A percentile compares a stretch with the other conserved stretches of the same genome.
phyloP scores from a whole-genome alignment of 306 rosid genomes.

The Inga oerstediana region DNA sequence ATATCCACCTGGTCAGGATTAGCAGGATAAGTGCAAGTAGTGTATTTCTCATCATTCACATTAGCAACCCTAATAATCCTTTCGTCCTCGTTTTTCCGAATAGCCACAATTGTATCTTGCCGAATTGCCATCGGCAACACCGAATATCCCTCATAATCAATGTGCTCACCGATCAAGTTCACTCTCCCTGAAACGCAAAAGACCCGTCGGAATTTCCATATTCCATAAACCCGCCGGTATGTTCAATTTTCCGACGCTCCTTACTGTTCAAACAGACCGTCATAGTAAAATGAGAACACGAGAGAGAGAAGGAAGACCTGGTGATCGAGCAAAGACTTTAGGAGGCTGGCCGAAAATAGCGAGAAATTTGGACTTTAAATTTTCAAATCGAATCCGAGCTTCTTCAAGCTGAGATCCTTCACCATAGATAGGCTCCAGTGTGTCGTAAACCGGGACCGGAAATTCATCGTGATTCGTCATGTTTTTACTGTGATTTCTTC shows the following conservation, averaged over 20 bases:
- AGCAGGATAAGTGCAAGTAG: slow-evolving; percentile 65
- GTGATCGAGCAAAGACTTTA: slow-evolving; percentile 62
- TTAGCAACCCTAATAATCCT: slow-evolving; percentile 63
- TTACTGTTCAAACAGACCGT: slow-evolving; percentile 3
- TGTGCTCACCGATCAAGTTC: slow-evolving; percentile 85
- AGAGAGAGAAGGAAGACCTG: slow-evolving; percentile 46
- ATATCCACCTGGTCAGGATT: slow-evolving; percentile 68
- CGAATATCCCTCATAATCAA: slow-evolving; percentile 81
- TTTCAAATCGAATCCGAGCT: slow-evolving; percentile 55
- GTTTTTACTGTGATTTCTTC: not conserved
- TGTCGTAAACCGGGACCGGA: slow-evolving; percentile 54
- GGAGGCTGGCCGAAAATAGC: slow-evolving; percentile 55
- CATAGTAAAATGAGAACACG: not conserved
- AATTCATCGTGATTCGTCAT: slow-evolving; percentile 67
- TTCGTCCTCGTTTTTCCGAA: slow-evolving; percentile 46
- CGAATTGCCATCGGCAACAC: slow-evolving; percentile 88
- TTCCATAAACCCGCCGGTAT: not conserved
- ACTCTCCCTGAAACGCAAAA: slow-evolving; percentile 61
- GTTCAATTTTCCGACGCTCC: slow-evolving; percentile 11
- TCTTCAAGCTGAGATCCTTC: slow-evolving; percentile 59
- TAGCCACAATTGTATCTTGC: slow-evolving; percentile 69
- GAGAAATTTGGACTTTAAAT: slow-evolving; percentile 49
- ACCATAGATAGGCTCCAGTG: slow-evolving; percentile 58
- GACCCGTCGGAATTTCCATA: not conserved
- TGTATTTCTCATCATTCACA: slow-evolving; percentile 49